Evolutionary conservation across 345 rosid species (phyloP).

Genomic region (Cardamine chenopodiifolia): DNA sequence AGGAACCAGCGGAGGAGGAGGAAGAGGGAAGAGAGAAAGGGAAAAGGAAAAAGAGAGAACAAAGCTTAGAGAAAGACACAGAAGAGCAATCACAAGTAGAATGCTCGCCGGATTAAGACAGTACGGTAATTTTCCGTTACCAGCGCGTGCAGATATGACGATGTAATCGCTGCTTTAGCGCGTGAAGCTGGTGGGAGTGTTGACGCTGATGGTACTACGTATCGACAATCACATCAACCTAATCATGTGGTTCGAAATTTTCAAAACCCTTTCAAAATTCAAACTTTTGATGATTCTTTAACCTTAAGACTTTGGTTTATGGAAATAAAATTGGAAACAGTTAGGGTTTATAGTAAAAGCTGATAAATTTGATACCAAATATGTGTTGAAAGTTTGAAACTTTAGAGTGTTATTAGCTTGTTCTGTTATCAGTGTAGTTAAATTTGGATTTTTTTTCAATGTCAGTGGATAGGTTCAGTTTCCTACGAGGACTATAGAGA

Average conservation of each 20-base stretch:
- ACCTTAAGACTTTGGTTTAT: neutral
- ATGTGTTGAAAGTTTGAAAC: neutral
- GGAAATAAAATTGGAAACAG: neutral
- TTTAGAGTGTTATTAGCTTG: neutral
- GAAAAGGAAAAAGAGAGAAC: slow-evolving; percentile 97
- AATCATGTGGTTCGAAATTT: slow-evolving; percentile 59
- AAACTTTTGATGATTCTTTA: slow-evolving; percentile 1
- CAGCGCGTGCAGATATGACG: slow-evolving; percentile 99
- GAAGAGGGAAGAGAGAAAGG: slow-evolving; percentile 78
- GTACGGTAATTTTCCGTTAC: slow-evolving; percentile 90
- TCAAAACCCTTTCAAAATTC: neutral
- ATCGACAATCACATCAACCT: slow-evolving; percentile 64
- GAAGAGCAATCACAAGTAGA: slow-evolving; percentile 94
- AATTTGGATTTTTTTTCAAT: neutral
- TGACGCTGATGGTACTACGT: slow-evolving; percentile 88
- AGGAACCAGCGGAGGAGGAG: slow-evolving; percentile 29
- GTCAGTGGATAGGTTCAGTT: slow-evolving; percentile 49
- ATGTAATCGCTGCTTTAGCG: slow-evolving; percentile 93
- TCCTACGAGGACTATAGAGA: slow-evolving; percentile 62
- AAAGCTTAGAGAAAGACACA: slow-evolving; percentile 93
- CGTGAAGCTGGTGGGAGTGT: slow-evolving; percentile 99
- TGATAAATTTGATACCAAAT: slow-evolving; percentile 3
- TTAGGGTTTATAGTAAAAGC: neutral
- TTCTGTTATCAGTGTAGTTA: neutral
- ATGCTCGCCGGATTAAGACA: slow-evolving; percentile 96